Evolutionary conservation across 257 asterid species (phyloP).

Genomic region (Solanum pennellii): DNA sequence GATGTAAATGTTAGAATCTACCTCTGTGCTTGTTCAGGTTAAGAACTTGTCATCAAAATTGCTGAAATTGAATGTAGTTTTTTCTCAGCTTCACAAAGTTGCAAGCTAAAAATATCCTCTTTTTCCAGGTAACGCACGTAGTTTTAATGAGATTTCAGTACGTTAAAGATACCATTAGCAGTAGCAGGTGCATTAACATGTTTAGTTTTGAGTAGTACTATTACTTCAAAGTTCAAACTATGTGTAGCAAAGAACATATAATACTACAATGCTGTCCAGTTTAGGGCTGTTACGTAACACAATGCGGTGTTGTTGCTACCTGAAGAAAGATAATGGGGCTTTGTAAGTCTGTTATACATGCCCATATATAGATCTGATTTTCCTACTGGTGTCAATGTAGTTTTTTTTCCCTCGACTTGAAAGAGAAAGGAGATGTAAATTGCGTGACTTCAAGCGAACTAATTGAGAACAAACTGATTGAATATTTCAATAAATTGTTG

Average conservation of each 20-base stretch:
- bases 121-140: not conserved
- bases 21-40: not conserved
- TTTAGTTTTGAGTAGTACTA: not conserved
- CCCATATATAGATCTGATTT: not conserved
- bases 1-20: not conserved
- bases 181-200: not conserved
- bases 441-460: not conserved
- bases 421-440: not conserved
- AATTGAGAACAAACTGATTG: not conserved
- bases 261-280: not conserved
- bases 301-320: not conserved
- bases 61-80: not conserved
- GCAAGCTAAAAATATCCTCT: not conserved
- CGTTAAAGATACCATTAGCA: not conserved
- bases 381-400: not conserved
- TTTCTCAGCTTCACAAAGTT: not conserved
- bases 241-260: not conserved
- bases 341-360: not conserved
- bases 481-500: not conserved
- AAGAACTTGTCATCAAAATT: not conserved
- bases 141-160: not conserved
- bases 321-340: not conserved
- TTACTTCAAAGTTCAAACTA: not conserved
- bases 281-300: not conserved
- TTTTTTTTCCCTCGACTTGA: not conserved